Percentiles rank a stretch among this genome's conserved stretches.
Evolutionary conservation across 208 protist genomes (phyloP).

Genomic region (Balamuthia mandrillaris): DNA sequence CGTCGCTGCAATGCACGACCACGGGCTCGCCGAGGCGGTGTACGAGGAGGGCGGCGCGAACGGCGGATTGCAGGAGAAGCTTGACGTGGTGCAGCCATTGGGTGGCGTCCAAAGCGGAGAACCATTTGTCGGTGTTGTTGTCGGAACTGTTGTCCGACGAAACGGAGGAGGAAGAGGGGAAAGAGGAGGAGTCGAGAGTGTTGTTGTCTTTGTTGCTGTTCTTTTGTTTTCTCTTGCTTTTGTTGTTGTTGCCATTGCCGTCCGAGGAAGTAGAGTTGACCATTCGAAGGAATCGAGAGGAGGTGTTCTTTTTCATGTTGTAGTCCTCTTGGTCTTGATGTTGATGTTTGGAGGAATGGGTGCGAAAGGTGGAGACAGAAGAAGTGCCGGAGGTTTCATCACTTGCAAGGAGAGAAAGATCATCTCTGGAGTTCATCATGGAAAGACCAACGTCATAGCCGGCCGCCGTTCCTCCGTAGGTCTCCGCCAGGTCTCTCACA

Average conservation of each 20-base stretch:
- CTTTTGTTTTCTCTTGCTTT: neutral
- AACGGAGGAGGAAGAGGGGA: neutral
- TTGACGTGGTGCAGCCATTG: conserved; percentile 19
- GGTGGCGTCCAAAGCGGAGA: neutral
- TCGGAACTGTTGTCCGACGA: conserved; percentile 58
- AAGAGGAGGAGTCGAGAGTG: neutral
- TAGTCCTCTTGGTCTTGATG: neutral
- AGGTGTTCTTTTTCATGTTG: neutral
- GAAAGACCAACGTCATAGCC: too few relatives aligned
- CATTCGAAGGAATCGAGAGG: neutral
- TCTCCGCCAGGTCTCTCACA: too few relatives aligned
- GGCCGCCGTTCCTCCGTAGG: too few relatives aligned
- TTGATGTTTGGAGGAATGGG: neutral
- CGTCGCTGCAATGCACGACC: conserved; percentile 76
- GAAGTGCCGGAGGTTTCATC: neutral
- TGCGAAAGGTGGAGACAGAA: neutral
- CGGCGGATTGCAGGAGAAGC: neutral
- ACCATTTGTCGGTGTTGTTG: conserved; percentile 11
- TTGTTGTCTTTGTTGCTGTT: conserved; percentile 28
- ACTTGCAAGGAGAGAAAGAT: neutral
- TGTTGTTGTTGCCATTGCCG: too few relatives aligned
- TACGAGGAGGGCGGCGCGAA: neutral
- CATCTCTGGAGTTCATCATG: too few relatives aligned
- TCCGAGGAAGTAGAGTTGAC: too few relatives aligned
- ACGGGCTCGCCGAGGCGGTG: conserved; percentile 18